Percentiles rank a stretch among this genome's conserved stretches.
These are phyloP conservation scores for Rhynchospora tenuis DNA, from an alignment of 176 grass and related monocot species.

Conservation along the genomic window DNA sequence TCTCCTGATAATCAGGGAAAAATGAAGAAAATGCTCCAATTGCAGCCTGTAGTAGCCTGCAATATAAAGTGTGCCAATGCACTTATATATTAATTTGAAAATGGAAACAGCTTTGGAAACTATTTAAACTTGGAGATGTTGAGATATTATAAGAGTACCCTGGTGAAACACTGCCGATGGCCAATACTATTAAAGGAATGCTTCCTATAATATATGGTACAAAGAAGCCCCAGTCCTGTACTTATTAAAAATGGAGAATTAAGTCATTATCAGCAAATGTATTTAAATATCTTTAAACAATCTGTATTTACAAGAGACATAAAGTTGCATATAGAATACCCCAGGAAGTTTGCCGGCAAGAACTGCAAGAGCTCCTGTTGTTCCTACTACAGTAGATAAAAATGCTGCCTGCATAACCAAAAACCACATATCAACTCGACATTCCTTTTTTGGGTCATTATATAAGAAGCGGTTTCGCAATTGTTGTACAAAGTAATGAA, in stretches of 20 bases:
- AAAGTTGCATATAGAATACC: conserved; percentile 32
- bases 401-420: conserved; percentile 64
- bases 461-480: background rate
- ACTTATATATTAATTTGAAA: background rate
- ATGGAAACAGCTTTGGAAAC: background rate
- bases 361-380: conserved; percentile 68
- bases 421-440: background rate
- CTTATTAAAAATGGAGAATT: background rate
- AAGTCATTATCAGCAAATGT: background rate
- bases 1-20: conserved; percentile 93
- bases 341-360: conserved; percentile 85
- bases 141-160: conserved; percentile 46
- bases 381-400: conserved; percentile 80
- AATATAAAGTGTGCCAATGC: background rate
- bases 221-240: conserved; percentile 95
- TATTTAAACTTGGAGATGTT: background rate
- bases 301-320: background rate
- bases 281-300: conserved; percentile 4
- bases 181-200: conserved; percentile 80
- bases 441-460: background rate
- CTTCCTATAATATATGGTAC: conserved; percentile 87
- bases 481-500: background rate
- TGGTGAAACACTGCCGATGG: conserved; percentile 71
- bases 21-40: conserved; percentile 75
- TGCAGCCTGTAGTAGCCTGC: conserved; percentile 78